Evolutionary conservation across 345 rosid species (phyloP).

Genomic region (Citrus australasica): DNA sequence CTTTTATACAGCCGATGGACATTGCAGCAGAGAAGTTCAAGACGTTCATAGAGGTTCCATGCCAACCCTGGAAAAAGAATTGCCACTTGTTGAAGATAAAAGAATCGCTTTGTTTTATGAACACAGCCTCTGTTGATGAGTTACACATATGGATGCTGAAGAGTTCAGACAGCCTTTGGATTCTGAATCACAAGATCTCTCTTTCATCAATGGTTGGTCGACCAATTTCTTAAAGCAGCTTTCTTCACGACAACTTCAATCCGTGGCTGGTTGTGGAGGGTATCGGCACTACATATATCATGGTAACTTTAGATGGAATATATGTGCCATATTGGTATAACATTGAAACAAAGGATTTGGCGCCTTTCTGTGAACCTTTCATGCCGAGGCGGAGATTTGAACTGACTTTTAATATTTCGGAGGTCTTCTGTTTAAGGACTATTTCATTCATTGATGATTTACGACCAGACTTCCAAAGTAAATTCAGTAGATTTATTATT

Average conservation of each 20-base stretch:
- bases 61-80: background rate
- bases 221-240: background rate
- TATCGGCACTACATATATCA: background rate
- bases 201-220: background rate
- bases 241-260: background rate
- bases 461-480: no score
- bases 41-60: background rate
- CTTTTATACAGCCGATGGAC: background rate
- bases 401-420: background rate
- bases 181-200: background rate
- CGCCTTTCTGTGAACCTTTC: no score
- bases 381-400: background rate
- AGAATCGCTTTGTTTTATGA: background rate
- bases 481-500: no score
- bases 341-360: background rate
- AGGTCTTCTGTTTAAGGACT: no score
- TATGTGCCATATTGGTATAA: background rate
- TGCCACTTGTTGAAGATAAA: background rate
- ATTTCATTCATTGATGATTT: no score
- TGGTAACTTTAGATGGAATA: background rate
- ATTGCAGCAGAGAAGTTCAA: background rate
- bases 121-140: background rate
- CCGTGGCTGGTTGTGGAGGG: background rate
- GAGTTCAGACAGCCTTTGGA: background rate
- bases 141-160: background rate